phyloP scores from a whole-genome alignment of 202 grass and related monocot genomes.

The Saccharum hybrid region DNA sequence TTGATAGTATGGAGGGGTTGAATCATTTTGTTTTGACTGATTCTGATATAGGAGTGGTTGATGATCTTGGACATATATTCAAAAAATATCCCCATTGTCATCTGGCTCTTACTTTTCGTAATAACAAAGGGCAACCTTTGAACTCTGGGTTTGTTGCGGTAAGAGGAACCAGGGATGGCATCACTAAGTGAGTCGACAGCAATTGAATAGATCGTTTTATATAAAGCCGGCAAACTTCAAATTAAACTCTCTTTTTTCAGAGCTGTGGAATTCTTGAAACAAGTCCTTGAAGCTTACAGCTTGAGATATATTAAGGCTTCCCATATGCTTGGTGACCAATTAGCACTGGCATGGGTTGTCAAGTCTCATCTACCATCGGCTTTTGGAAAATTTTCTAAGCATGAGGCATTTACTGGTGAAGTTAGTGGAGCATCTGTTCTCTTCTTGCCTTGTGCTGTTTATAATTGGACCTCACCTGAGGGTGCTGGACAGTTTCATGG shows the following conservation, averaged over 20 bases:
- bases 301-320: constrained; percentile 70
- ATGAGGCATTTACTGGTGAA: constrained; percentile 70
- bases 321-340: constrained; percentile 88
- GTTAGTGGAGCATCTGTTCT: constrained; percentile 73
- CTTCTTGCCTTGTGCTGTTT: constrained; percentile 92
- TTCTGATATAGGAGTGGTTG: constrained; percentile 81
- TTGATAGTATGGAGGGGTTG: constrained; percentile 42
- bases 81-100: constrained; percentile 73
- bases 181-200: constrained; percentile 58
- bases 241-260: constrained; percentile 44
- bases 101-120: constrained; percentile 88
- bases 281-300: constrained; percentile 74
- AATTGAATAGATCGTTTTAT: neutral
- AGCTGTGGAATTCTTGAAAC: constrained; percentile 65
- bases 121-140: constrained; percentile 90
- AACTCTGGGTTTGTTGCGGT: constrained; percentile 96
- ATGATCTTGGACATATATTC: constrained; percentile 83
- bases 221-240: neutral
- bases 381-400: constrained; percentile 66
- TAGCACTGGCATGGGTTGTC: constrained; percentile 84
- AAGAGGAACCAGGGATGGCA: constrained; percentile 71
- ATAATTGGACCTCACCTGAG: constrained; percentile 95
- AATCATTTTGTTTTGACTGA: constrained; percentile 84
- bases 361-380: constrained; percentile 69
- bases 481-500: constrained; percentile 95